Conservation (phyloP, 2,329 filamentous ascomycete genomes). For the Didymellaceae sp. region DNA sequence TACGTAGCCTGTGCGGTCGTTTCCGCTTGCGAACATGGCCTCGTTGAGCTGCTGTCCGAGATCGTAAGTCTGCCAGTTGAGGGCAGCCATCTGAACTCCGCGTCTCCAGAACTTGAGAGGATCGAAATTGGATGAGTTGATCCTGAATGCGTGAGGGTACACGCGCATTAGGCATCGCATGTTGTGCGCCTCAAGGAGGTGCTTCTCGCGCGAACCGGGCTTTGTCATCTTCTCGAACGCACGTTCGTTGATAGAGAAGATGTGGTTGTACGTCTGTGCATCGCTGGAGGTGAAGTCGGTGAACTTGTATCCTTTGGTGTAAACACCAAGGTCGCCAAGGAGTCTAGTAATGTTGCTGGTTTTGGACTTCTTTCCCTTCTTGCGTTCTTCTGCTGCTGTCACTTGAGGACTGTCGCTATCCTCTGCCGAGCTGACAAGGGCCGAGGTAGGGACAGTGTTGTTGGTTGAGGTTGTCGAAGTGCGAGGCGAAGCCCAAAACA, state of each 20-base stretch:
- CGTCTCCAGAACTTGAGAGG: slow-evolving; percentile 92
- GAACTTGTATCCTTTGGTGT: slow-evolving; percentile 80
- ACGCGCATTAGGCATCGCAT: slow-evolving; percentile 86
- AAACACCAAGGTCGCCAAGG: slow-evolving; percentile 85
- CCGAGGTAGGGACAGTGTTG: slow-evolving; percentile 62
- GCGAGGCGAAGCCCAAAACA: slow-evolving; percentile 59
- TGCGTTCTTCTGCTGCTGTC: slow-evolving; percentile 62
- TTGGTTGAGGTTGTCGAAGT: slow-evolving; percentile 63
- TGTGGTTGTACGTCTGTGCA: slow-evolving; percentile 88
- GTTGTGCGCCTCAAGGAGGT: slow-evolving; percentile 85
- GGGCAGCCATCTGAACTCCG: slow-evolving; percentile 94
- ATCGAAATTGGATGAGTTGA: slow-evolving; percentile 92
- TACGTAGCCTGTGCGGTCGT: slow-evolving; percentile 88
- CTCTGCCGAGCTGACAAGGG: slow-evolving; percentile 66
- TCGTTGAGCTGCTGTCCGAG: slow-evolving; percentile 95
- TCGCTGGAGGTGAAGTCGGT: slow-evolving; percentile 77
- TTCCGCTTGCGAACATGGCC: slow-evolving; percentile 93
- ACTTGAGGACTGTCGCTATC: slow-evolving; percentile 73
- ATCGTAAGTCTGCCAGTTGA: slow-evolving; percentile 99
- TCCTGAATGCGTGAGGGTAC: slow-evolving; percentile 82
- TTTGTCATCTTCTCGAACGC: slow-evolving; percentile 83
- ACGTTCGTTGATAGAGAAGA: slow-evolving; percentile 92
- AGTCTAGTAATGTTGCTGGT: slow-evolving; percentile 84
- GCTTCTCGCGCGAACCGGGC: slow-evolving; percentile 76
- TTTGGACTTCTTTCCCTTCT: slow-evolving; percentile 66